A percentile compares a stretch with the other conserved stretches of the same genome.
Evolutionary conservation across 345 rosid species (phyloP).

Genomic region (Camelina neglecta): DNA sequence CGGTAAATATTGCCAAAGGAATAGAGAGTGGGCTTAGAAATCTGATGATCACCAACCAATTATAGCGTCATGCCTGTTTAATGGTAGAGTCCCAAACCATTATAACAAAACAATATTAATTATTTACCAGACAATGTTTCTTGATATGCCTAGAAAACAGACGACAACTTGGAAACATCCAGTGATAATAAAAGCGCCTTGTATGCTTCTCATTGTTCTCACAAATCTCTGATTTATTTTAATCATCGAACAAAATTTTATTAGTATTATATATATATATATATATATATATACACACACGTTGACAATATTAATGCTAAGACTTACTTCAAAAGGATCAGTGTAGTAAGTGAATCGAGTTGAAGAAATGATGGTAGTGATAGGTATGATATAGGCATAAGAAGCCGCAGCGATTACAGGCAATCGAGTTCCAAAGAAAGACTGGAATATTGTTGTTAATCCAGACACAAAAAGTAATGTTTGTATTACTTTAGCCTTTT

Average conservation of each 20-base stretch:
- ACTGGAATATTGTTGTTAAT: constrained; percentile 62
- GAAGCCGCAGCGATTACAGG: constrained; percentile 61
- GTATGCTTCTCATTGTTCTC: constrained; percentile 70
- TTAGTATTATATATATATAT: too few relatives aligned
- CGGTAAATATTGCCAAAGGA: too few relatives aligned
- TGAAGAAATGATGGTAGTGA: constrained; percentile 54
- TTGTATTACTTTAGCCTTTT: constrained; percentile 65
- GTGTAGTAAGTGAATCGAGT: constrained; percentile 37
- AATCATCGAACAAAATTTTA: not conserved
- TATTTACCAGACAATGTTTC: too few relatives aligned
- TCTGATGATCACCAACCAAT: constrained; percentile 42
- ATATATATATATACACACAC: not conserved
- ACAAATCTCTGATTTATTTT: constrained; percentile 54
- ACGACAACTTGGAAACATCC: constrained; percentile 68
- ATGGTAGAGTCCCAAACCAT: too few relatives aligned
- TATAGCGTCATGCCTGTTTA: not conserved
- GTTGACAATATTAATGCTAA: not conserved
- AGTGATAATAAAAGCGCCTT: constrained; percentile 63
- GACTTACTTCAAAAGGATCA: constrained; percentile 59
- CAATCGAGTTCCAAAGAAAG: constrained; percentile 72
- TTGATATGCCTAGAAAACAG: constrained; percentile 53
- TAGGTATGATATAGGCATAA: constrained; percentile 56
- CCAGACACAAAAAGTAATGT: constrained; percentile 67
- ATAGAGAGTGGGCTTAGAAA: constrained; percentile 11
- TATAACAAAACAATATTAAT: too few relatives aligned